Base-by-base conservation (phyloP, 768 basidiomycete species). In the Pleurotus tuoliensis region DNA sequence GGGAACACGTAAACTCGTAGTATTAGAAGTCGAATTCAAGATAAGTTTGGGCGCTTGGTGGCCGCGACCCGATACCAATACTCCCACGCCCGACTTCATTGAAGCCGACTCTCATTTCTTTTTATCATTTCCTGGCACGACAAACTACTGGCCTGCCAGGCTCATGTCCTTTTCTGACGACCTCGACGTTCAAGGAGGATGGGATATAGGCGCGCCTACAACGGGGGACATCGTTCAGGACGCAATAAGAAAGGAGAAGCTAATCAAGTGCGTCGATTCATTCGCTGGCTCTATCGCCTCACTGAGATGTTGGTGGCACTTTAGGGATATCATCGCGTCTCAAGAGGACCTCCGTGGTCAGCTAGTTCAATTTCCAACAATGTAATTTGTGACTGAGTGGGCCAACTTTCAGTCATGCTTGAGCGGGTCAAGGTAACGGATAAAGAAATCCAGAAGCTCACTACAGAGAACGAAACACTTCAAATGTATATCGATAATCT, bases 401-500 rank as follows among this genome's bases (percentile, higher is more conserved):
- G 7, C 9, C 30, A 34, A 34, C 30, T 25, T 61, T 7, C 62
- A 93, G 92, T 83, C 54, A 76, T 93, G 60, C 66, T 90, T 30
- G 74, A 75, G 13, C 83, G 88, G 59, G 85, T 87, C 2, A 82
- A 88, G 60, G 71, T 74, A 25, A 84, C 88, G 7, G 88, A 93
- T 71, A 77, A 76, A 56, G 92, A 94, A 60, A 80, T 90, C n/a
- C 88, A 92, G 59, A 92, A 89, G 68, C 76, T 94, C 18, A 72
- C 77, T 1, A 88, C 90, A 3, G 88, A 86, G 49, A 94, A 94
- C 60, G 84, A 86, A 56, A 92, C 86, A 5, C 72, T 94, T 55
- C 91, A 94, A 66, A 88, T 86, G 84, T 94, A 94, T 65, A 92
- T 92, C 65, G 90, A 94, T 66, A 94, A 94, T 63, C 67, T 94